Evolutionary conservation across 768 basidiomycete genomes (phyloP), one percentile per base, ranked within the genome.

Genomic region (Glaciozyma martinii): DNA sequence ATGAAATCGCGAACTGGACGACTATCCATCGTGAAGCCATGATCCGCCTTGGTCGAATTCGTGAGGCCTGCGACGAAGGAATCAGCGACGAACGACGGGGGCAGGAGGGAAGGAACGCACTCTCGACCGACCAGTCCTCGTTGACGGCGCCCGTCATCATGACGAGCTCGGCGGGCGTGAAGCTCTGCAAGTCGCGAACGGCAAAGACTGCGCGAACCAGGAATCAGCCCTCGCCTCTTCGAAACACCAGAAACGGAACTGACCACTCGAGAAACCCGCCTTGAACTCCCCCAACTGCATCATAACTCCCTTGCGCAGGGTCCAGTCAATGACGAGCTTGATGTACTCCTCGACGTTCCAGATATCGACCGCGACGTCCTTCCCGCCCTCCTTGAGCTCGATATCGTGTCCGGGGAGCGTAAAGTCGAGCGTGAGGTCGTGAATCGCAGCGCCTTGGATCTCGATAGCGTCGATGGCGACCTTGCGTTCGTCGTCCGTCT

Each of bases 21-120:
- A 74, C 90, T 93, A 74, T 98, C 94, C 18, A 87, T 85, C 73
- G 94, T 92, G 81, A 93, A 99, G 12, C 95, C 95, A 75, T 99
- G 95, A 73, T 99, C 95, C 16, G 95, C 95, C 77, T 97, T 98
- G 76, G 97, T 76, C 5, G 88, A 85, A 75, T 94, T 92, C 44
- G 82, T 84, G 42, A 98, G 81, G 27, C 91, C 94, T 95, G 69
- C 5, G 65, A 27, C 56, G 50, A 10, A 65, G 44, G 40, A 69
- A 42, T 77, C 18, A 46, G 27, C 32, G 21, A 30, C 29, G 25
- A 23, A 47, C 16, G 52, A 52, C 70, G 65, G 12, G 19, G 21
- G 27, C n/a, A 13, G 16, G 10, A 25, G 50, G 29, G n/a, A 29
- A 59, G 13, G 56, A 37, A 78, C 90, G 69, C 76, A 97, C 93